A percentile compares a stretch with the other conserved stretches of the same genome.
phyloP scores from a whole-genome alignment of 805 yeast species.

The Monosporozyma unispora region DNA sequence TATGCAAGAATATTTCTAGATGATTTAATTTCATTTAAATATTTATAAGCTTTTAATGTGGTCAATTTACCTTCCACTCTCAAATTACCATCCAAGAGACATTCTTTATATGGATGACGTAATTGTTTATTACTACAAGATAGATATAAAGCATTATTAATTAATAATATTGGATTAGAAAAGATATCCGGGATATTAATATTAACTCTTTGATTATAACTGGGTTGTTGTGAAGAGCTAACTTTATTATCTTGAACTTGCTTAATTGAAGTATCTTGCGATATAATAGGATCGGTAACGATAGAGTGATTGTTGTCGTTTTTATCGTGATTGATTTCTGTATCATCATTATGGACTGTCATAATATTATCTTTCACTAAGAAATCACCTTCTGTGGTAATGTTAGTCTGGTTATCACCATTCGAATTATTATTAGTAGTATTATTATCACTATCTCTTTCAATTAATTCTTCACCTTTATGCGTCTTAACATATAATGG shows the following conservation, averaged over 20 bases:
- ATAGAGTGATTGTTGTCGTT: background rate
- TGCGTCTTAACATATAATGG: conserved; percentile 74
- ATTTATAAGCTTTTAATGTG: conserved; percentile 15
- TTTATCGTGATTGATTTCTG: background rate
- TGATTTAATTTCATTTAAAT: conserved; percentile 17
- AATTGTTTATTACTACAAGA: conserved; percentile 1
- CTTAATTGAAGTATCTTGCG: background rate
- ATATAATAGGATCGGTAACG: background rate
- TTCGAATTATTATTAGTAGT: conserved; percentile 7
- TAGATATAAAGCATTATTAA: conserved; percentile 1
- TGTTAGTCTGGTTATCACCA: conserved; percentile 10
- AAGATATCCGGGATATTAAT: background rate
- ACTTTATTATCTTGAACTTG: background rate
- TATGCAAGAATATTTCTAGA: conserved; percentile 17
- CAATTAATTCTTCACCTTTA: conserved; percentile 80
- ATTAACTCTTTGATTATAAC: background rate
- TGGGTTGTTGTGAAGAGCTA: background rate
- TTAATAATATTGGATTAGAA: background rate
- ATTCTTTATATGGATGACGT: conserved; percentile 11
- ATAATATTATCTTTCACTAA: background rate
- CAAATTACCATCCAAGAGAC: conserved; percentile 30
- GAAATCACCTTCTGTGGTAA: background rate
- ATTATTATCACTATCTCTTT: conserved; percentile 32
- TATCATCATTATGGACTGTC: background rate
- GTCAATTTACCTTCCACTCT: conserved; percentile 28